Percentiles rank a stretch among this genome's conserved stretches.
These are phyloP conservation scores for Penicillium palitans DNA, from an alignment of 2,329 filamentous ascomycete species.

Conservation along the genomic window DNA sequence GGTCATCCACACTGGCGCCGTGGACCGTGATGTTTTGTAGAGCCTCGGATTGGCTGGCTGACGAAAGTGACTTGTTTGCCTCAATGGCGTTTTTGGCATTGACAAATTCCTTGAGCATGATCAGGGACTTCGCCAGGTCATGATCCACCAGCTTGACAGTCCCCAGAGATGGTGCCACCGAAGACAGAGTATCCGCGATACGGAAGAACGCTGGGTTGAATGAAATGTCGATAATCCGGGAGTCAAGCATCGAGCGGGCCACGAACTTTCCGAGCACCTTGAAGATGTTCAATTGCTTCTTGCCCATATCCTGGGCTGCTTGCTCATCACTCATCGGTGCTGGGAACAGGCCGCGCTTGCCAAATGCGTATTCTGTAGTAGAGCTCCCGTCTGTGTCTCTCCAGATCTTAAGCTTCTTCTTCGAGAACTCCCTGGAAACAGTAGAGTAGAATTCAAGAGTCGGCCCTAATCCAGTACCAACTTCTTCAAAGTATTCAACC, in stretches of 20 bases:
- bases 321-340: constrained; percentile 83
- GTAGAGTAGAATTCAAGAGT: constrained; percentile 98
- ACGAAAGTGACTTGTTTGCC: constrained; percentile 64
- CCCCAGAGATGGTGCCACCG: constrained; percentile 79
- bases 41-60: constrained; percentile 69
- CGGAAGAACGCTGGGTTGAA: constrained; percentile 99
- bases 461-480: constrained; percentile 91
- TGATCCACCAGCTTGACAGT: constrained; percentile 88
- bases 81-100: constrained; percentile 80
- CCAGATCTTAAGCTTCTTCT: constrained; percentile 97
- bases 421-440: constrained; percentile 94
- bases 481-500: constrained; percentile 98
- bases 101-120: constrained; percentile 83
- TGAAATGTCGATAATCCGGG: constrained; percentile 93
- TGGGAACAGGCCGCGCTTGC: constrained; percentile 82
- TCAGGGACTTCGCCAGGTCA: constrained; percentile 79
- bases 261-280: constrained; percentile 96
- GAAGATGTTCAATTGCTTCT: constrained; percentile 84
- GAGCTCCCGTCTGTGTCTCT: constrained; percentile 77
- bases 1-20: constrained; percentile 76
- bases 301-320: constrained; percentile 71
- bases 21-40: constrained; percentile 72
- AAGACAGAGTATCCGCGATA: constrained; percentile 68
- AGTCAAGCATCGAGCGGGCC: constrained; percentile 96
- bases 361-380: constrained; percentile 80